Evolutionary conservation across 345 rosid species (phyloP).

Genomic region (Populus alba): DNA sequence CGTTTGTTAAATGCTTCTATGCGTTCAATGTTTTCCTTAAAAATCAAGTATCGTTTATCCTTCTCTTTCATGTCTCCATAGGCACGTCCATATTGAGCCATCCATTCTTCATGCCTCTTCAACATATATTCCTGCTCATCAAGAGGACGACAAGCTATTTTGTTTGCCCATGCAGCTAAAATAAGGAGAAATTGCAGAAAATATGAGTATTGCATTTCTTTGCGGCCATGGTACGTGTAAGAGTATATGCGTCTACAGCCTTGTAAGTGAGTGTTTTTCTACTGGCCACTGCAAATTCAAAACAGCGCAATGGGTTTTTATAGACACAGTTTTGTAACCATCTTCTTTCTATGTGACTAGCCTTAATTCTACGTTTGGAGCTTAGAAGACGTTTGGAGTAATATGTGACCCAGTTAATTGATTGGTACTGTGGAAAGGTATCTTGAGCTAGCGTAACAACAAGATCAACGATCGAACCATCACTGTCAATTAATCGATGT

Average conservation of each 20-base stretch:
- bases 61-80: conserved; percentile 20
- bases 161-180: conserved; percentile 10
- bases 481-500: no score
- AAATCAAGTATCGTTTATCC: conserved; percentile 16
- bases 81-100: conserved; percentile 21
- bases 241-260: not conserved
- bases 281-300: not conserved
- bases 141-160: conserved; percentile 19
- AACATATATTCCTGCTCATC: conserved; percentile 29
- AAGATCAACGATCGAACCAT: no score
- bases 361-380: not conserved
- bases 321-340: conserved; percentile 4
- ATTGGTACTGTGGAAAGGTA: no score
- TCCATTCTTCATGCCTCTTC: conserved; percentile 39
- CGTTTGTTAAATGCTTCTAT: conserved; percentile 23
- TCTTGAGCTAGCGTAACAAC: no score
- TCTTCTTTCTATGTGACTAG: no score
- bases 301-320: conserved; percentile 13
- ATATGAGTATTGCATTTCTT: not conserved
- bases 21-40: conserved; percentile 22
- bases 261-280: not conserved
- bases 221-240: conserved; percentile 6
- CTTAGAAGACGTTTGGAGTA: not conserved
- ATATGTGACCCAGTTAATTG: no score
- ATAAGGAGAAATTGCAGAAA: conserved; percentile 13